Evolutionary conservation across 805 yeast species (phyloP), one percentile per base, ranked within the genome.

Genomic region (Ogataea kodamae): DNA sequence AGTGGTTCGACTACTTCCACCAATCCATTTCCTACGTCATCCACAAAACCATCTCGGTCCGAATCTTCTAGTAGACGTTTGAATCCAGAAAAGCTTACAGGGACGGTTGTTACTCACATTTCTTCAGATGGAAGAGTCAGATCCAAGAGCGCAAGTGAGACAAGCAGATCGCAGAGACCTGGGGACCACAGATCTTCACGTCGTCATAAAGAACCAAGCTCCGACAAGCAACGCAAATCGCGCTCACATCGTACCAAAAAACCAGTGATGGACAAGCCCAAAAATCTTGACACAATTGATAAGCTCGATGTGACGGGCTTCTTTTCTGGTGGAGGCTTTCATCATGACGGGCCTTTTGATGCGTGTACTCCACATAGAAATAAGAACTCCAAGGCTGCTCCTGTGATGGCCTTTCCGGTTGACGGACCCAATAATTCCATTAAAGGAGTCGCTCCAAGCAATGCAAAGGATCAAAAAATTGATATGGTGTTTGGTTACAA

Each of bases 291-390:
- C 54, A 86, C 94, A 4, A 92, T 92, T 49, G 98, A 92, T 64
- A 85, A 85, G 61, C 70, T 92, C 52, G 98, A 92, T 59, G 98
- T 90, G 28, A 89, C 97, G 9, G 97, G 96, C 1, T 72, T 89
- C 42, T 89, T 85, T 56, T 97, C 96, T 16, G 80, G 85, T 30
- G 86, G 87, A 11, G 86, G 94, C 2, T 92, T 92, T 71, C 98
- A 92, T 61, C 97, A 92, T 60, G 98, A 92, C 63, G 98, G 98
- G 9, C 98, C 98, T 10, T 92, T 92, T 57, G 98, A 92, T 58
- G 98, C 98, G 1, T 90, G 97, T 60, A 84, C 94, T 3, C 97
- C 98, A 6, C 96, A 86, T 59, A 78, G 97, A 58, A 92, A 92
- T 62, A 84, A 82, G 62, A 64, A 62, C 45, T 66, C 70, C 12